Percentiles rank a stretch among this genome's conserved stretches.
phyloP scores from a whole-genome alignment of 768 basidiomycete species.

The Tulasnella sp. region DNA sequence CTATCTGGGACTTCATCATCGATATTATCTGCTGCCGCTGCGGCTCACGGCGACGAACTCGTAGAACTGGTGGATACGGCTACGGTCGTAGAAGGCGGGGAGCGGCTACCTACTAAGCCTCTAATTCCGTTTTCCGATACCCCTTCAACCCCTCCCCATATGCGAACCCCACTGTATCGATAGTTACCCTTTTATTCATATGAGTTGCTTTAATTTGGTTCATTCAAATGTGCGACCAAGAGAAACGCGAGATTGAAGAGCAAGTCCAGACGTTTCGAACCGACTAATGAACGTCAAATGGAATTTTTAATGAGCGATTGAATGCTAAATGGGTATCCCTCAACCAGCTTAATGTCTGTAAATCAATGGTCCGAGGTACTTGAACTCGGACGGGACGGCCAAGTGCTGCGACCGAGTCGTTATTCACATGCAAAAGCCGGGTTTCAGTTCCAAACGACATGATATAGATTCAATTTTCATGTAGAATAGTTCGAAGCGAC shows the following conservation, averaged over 20 bases:
- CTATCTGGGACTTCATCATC: slow-evolving; percentile 30
- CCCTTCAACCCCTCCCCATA: background rate
- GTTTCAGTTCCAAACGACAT: too few species aligned
- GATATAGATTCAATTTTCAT: too few species aligned
- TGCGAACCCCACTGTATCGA: background rate
- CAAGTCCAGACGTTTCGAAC: background rate
- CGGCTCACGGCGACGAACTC: slow-evolving; percentile 21
- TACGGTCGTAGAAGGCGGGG: background rate
- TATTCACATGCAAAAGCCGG: too few species aligned
- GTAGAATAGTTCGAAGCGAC: background rate
- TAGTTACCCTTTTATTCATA: background rate
- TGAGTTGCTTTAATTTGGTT: background rate
- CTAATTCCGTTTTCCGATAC: background rate
- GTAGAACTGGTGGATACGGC: background rate
- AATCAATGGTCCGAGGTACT: too few species aligned
- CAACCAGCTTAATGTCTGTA: too few species aligned
- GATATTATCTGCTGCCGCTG: slow-evolving; percentile 31
- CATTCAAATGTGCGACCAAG: background rate
- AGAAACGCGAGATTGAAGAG: background rate
- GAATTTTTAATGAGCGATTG: too few species aligned
- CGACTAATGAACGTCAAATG: too few species aligned
- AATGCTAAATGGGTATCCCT: too few species aligned
- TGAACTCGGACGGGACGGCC: too few species aligned
- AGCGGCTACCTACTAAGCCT: background rate
- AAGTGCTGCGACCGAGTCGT: too few species aligned